Evolutionary conservation across 441 rosid genomes (phyloP), one percentile per base, ranked within the genome.

Genomic region (Geranium incanum): DNA sequence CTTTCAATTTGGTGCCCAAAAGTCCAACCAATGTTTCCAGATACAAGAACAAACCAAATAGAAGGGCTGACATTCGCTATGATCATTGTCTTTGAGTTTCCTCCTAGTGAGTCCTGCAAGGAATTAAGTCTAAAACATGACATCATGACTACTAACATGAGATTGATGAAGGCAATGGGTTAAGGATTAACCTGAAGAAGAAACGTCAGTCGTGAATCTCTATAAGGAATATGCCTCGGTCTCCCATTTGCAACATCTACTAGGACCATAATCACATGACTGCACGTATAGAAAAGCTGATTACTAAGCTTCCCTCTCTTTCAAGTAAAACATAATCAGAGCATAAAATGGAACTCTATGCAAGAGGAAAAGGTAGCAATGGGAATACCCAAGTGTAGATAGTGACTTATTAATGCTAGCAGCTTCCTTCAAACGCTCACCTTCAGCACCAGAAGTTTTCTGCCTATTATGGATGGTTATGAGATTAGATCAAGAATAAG

Each of bases 1-100:
- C 55, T 50, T 48, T 70, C 48, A 37, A 73, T 23, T 70, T 9
- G 6, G 52, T 12, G 19, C 69, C 41, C 67, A 70, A 71, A 63
- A 38, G 60, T 37, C 33, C 37, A 63, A 69, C 12, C 76, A 70
- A 57, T 52, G 55, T 64, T 43, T 71, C 37, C 48, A 71, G 69
- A 78, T 7, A 70, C 70, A 75, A 76, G 74, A 77, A 82, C 83
- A 64, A 71, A 93, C 98, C 98, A 83, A 74, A 86, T 81, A 43
- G 97, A 95, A 74, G 99, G 97, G 89, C 98, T 95, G 83, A 93
- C 93, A 84, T 91, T 95, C 69, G 99, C 99, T 80, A 95, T 91
- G 78, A 95, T 91, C 93, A 95, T 89, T 69, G 99, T 95, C 83
- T 95, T 95, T 28, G 99, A 95, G 83, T 95, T 95, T 69, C 99